A percentile compares a stretch with the other conserved stretches of the same genome.
Conservation (phyloP, 495 filamentous ascomycete species). For the Filosporella fistucella region DNA sequence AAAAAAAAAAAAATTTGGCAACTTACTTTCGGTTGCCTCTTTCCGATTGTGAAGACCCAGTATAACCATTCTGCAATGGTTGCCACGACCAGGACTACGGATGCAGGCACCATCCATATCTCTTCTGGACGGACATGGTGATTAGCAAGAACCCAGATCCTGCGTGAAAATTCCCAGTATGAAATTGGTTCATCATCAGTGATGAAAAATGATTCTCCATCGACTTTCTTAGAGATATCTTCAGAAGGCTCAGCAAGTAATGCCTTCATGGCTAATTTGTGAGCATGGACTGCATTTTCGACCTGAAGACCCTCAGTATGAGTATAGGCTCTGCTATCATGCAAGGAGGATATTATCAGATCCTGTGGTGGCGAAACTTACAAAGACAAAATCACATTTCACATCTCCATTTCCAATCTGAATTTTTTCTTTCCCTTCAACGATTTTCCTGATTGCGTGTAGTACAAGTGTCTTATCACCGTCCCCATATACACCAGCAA, state of each 20-base stretch:
- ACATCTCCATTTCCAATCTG: constrained; percentile 66
- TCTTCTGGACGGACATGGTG: background rate
- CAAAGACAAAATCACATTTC: constrained; percentile 75
- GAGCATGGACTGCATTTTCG: constrained; percentile 67
- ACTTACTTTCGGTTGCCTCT: background rate
- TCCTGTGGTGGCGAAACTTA: too few species aligned
- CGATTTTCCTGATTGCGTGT: background rate
- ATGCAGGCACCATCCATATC: background rate
- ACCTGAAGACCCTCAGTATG: too few species aligned
- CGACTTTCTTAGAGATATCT: constrained; percentile 63
- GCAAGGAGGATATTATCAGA: too few species aligned
- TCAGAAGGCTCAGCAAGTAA: constrained; percentile 49
- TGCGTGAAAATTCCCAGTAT: constrained; percentile 88
- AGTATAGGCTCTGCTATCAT: too few species aligned
- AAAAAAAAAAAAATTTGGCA: too few species aligned
- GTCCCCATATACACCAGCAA: too few species aligned
- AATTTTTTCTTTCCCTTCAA: constrained; percentile 56
- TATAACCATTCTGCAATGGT: background rate
- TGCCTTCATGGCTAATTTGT: constrained; percentile 63
- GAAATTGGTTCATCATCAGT: constrained; percentile 87
- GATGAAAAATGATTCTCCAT: constrained; percentile 91
- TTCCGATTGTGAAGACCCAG: background rate
- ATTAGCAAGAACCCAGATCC: constrained; percentile 31
- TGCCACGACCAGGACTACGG: background rate
- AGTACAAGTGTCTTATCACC: constrained; percentile 70